Evolutionary conservation across 768 basidiomycete species (phyloP).

Genomic region (Phaeotremella fagi): DNA sequence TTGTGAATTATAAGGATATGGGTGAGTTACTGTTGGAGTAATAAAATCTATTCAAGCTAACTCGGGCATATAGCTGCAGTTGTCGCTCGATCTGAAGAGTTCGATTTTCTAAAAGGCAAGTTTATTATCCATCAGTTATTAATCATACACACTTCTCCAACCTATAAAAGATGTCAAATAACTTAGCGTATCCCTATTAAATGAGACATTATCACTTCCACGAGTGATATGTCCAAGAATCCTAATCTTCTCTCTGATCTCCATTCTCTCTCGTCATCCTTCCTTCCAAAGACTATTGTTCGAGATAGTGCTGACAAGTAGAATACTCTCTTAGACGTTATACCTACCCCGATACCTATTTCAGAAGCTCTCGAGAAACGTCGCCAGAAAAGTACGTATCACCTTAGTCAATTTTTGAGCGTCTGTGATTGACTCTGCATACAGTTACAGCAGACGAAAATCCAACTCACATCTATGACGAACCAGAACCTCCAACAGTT

Average conservation of each 20-base stretch:
- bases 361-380: conserved; percentile 38
- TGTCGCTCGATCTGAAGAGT: conserved; percentile 38
- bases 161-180: conserved; percentile 23
- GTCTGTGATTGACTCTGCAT: background rate
- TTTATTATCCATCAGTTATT: background rate
- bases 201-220: too few relatives aligned
- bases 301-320: background rate
- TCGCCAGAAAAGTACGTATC: conserved; percentile 28
- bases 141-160: background rate
- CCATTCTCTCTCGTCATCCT: background rate
- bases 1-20: conserved; percentile 72
- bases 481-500: conserved; percentile 1
- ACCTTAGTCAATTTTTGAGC: conserved; percentile 1
- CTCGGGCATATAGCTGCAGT: conserved; percentile 26
- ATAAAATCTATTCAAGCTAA: background rate
- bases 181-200: conserved; percentile 22
- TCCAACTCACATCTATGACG: conserved; percentile 24
- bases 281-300: background rate
- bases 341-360: conserved; percentile 40
- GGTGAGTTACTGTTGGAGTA: conserved; percentile 53
- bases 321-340: conserved; percentile 27
- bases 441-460: conserved; percentile 29
- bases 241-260: conserved; percentile 48
- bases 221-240: conserved; percentile 15
- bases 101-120: conserved; percentile 44